Base-by-base conservation (phyloP, 495 filamentous ascomycete species). In the Xylaria longipes region DNA sequence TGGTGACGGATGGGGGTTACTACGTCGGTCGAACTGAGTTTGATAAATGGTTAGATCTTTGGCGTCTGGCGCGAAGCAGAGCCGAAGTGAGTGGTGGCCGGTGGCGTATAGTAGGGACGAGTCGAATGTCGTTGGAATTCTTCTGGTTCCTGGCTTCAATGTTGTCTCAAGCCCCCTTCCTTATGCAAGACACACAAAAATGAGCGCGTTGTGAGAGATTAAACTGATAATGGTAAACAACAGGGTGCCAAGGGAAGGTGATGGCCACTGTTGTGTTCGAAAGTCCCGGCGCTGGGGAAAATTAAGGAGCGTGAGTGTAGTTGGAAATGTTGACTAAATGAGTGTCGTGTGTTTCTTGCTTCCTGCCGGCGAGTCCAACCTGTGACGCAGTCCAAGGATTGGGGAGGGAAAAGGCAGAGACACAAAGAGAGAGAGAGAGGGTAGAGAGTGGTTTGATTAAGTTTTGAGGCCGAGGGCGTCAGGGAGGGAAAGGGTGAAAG, bases 291-390 rank as follows among this genome's bases (percentile, higher is more conserved):
- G 29, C 25, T 27, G 69, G 48, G 15, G 14, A 33, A 14, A 50
- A 29, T 14, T 4, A 71, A 71, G 52, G 69, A 65, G 58, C 69
- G 69, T 64, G 50, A 9, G 27, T 31, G 20, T 46, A 45, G 57
- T 50, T 70, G 33, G 61, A 43, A 48, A 52, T 31, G 43, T 48
- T 29, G 69, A 69, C 48, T 64, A 45, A 70, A 78, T 61, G 64
- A 68, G 65, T 74, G 52, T 74, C 69, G 65, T 70, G 15, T 60
- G 63, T 43, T 76, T 72, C 69, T 71, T 29, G 39, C 71, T 74
- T 72, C 70, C 73, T 71, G 70, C 69, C 58, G 69, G 74, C 71
- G 69, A 71, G 33, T 70, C 71, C 69, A 77, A 70, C 73, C 73
- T 72, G 63, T 72, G 71, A 70, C 57, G 45, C 69, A 65, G 56